Evolutionary conservation across 139 green algal species (phyloP).

Genomic region (Auxenochlorella pyrenoidosa): DNA sequence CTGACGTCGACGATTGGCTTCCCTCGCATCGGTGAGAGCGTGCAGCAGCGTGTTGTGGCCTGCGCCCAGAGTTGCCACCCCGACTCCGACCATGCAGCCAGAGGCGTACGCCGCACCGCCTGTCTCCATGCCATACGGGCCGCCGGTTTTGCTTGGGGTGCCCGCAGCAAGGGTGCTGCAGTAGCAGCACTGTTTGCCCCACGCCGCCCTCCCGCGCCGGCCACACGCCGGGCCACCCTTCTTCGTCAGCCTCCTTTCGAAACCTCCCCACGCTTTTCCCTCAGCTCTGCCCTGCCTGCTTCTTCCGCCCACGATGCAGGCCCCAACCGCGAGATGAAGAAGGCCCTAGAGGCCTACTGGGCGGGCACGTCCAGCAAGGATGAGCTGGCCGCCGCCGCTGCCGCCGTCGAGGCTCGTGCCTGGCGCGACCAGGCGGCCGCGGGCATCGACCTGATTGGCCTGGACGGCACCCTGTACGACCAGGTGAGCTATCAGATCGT

Average conservation of each 20-base stretch:
- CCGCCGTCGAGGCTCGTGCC: conserved; percentile 50
- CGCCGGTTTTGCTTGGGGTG: neutral
- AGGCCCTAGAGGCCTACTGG: conserved; percentile 86
- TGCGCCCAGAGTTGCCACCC: neutral
- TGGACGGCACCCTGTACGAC: conserved; percentile 91
- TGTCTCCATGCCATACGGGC: too few relatives aligned
- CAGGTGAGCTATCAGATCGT: too few relatives aligned
- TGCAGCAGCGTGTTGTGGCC: neutral
- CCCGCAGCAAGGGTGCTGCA: neutral
- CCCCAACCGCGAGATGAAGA: conserved; percentile 86
- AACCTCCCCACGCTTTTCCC: neutral
- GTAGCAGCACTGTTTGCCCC: neutral
- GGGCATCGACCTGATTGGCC: conserved; percentile 70
- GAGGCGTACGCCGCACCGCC: neutral
- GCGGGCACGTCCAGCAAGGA: conserved; percentile 44
- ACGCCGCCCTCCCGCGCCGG: too few relatives aligned
- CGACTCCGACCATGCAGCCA: neutral
- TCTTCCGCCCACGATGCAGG: conserved; percentile 70
- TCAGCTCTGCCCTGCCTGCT: too few relatives aligned
- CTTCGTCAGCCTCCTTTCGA: neutral
- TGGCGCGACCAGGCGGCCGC: conserved; percentile 68
- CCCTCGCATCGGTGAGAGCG: conserved; percentile 72
- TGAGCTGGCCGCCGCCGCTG: conserved; percentile 59
- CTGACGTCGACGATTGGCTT: conserved; percentile 62
- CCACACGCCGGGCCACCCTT: neutral